Conservation (phyloP, 1,139 yeast species). For the Arxiozyma bovina region DNA sequence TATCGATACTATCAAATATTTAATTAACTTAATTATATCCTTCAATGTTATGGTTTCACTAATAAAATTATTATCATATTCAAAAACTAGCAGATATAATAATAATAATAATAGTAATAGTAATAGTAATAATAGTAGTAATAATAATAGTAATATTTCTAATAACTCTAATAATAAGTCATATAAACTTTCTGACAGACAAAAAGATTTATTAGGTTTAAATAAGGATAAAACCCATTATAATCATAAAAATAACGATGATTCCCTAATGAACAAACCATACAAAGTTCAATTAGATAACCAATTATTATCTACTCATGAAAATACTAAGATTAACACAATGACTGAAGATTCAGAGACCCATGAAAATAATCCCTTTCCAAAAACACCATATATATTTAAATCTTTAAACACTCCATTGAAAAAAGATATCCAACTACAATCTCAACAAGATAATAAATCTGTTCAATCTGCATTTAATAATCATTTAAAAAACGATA, state of each 20-base stretch:
- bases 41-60: slow-evolving; percentile 34
- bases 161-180: slow-evolving; percentile 26
- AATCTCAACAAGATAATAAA: background rate
- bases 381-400: slow-evolving; percentile 28
- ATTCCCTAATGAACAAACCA: background rate
- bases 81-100: slow-evolving; percentile 16
- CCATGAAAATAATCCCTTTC: slow-evolving; percentile 15
- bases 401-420: slow-evolving; percentile 28
- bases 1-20: slow-evolving; percentile 15
- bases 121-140: slow-evolving; percentile 13
- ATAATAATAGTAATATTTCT: background rate
- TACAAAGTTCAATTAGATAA: background rate
- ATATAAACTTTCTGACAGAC: slow-evolving; percentile 35
- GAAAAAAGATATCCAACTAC: background rate
- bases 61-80: slow-evolving; percentile 26
- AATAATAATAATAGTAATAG: no score
- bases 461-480: background rate
- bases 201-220: slow-evolving; percentile 37
- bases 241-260: background rate
- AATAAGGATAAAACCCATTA: slow-evolving; percentile 16
- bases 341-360: background rate
- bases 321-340: slow-evolving; percentile 13
- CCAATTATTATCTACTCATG: slow-evolving; percentile 12
- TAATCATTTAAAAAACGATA: slow-evolving; percentile 9
- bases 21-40: slow-evolving; percentile 31